Conservation (phyloP, 129 eudicot genomes). For the Tagetes patula region DNA sequence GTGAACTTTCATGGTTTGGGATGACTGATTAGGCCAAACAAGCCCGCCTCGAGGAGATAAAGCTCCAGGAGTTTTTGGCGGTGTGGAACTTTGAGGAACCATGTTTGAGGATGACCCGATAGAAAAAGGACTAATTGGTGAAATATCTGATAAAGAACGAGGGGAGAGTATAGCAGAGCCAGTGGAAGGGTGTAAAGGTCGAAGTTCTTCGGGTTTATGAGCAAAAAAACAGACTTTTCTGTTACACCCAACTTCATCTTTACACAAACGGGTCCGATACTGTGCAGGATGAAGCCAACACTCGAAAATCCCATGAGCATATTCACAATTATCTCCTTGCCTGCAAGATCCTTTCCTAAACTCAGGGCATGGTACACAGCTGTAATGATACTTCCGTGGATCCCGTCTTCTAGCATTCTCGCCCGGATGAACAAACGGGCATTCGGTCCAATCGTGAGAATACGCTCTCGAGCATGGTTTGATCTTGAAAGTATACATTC, state of each 20-base stretch:
- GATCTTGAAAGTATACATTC: conserved; percentile 82
- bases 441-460: conserved; percentile 93
- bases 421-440: conserved; percentile 91
- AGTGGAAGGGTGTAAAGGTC: conserved; percentile 79
- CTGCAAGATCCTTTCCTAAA: conserved; percentile 68
- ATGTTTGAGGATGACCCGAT: conserved; percentile 54
- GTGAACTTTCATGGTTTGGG: conserved; percentile 51
- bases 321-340: conserved; percentile 77
- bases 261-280: conserved; percentile 79
- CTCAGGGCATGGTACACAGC: conserved; percentile 87
- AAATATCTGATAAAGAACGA: conserved; percentile 51
- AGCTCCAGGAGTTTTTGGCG: conserved; percentile 33
- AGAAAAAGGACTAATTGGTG: conserved; percentile 54
- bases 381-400: conserved; percentile 75
- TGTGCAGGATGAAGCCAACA: conserved; percentile 96
- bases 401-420: conserved; percentile 89
- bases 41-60: not conserved
- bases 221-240: conserved; percentile 86
- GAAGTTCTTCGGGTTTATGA: conserved; percentile 76
- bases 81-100: conserved; percentile 51
- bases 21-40: conserved; percentile 51
- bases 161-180: conserved; percentile 89
- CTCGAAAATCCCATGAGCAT: conserved; percentile 88
- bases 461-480: conserved; percentile 93
- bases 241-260: conserved; percentile 63